Base-by-base conservation (phyloP, 768 basidiomycete genomes). In the Boletellus emodensis region DNA sequence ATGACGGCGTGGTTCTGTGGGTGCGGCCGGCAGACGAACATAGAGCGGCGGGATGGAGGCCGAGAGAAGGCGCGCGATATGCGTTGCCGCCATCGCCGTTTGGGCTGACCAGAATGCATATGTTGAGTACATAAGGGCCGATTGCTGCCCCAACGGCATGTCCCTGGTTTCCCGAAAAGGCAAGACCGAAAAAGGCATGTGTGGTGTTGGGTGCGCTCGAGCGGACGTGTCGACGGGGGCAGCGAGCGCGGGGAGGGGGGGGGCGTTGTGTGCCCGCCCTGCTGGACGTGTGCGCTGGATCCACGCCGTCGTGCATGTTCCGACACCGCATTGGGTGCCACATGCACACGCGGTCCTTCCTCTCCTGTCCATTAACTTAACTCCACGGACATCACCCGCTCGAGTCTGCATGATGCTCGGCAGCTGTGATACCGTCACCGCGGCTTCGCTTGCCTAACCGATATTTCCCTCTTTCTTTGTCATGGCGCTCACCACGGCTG, bases 301-400 rank as follows among this genome's bases (percentile, higher is more conserved):
- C 57, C 56, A 56, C 54, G 30, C 45, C 41, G 48, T 51, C 44
- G 52, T 22, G 40, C n/a, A 48, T 57, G 56, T 54, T 69, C 65
- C 61, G 66, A 59, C 59, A 63, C 59, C 43, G 61, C 49, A 51
- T 64, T 60, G 13, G 53, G 66, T 67, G 61, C 56, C 55, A 68
- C 68, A 68, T 68, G 62, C 52, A 63, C 67, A 61, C 64, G 62
- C 63, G 65, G 65, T 54, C 54, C 57, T 67, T 69, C 68, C 66
- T 59, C 57, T 65, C 63, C 59, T 59, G 61, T 65, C 57, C 48
- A 67, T 67, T 67, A 67, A 69, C 69, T 68, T 68, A 68, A 68
- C 58, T 68, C 67, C 67, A 70, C 67, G 67, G 67, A 70, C 67
- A 69, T 68, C 61, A 57, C 59, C 52, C 61, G 58, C 51, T 63